phyloP scores from a whole-genome alignment of 2,329 filamentous ascomycete genomes.

The Paramyrothecium roridum region DNA sequence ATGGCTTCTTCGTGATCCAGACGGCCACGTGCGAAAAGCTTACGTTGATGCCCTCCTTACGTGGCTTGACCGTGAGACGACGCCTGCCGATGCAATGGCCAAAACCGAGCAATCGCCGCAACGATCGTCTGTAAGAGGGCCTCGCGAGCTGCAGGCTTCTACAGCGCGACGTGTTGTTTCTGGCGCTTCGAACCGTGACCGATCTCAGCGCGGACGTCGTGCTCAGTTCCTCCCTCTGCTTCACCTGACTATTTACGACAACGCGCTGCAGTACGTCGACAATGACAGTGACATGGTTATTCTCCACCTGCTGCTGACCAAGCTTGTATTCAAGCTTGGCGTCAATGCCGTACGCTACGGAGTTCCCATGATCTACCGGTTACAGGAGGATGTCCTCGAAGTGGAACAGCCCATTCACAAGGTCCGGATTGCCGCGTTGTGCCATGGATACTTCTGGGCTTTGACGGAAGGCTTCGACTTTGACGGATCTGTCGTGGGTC shows the following conservation, averaged over 20 bases:
- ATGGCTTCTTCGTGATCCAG: constrained; percentile 80
- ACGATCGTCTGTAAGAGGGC: constrained; percentile 38
- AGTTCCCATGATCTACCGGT: constrained; percentile 81
- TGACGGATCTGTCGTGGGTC: constrained; percentile 65
- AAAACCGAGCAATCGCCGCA: constrained; percentile 50
- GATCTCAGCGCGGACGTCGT: constrained; percentile 43
- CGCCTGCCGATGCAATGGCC: constrained; percentile 59
- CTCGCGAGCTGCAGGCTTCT: constrained; percentile 31
- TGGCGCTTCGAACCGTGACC: constrained; percentile 61
- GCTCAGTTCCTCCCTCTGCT: constrained; percentile 78
- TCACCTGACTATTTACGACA: constrained; percentile 87
- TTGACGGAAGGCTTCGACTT: constrained; percentile 76
- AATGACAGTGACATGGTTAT: constrained; percentile 73
- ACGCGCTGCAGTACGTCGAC: constrained; percentile 69
- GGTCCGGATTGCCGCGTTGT: constrained; percentile 76
- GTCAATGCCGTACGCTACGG: constrained; percentile 78
- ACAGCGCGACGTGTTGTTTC: constrained; percentile 63
- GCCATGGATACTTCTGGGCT: constrained; percentile 86
- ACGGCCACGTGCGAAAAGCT: constrained; percentile 74
- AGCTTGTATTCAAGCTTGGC: constrained; percentile 72
- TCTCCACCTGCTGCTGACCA: constrained; percentile 72
- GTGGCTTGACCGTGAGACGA: constrained; percentile 83
- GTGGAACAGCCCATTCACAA: constrained; percentile 66
- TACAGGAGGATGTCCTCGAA: constrained; percentile 79
- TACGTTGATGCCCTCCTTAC: constrained; percentile 81